Base-by-base conservation (phyloP, 768 basidiomycete genomes). In the Ephemerocybe angulata region DNA sequence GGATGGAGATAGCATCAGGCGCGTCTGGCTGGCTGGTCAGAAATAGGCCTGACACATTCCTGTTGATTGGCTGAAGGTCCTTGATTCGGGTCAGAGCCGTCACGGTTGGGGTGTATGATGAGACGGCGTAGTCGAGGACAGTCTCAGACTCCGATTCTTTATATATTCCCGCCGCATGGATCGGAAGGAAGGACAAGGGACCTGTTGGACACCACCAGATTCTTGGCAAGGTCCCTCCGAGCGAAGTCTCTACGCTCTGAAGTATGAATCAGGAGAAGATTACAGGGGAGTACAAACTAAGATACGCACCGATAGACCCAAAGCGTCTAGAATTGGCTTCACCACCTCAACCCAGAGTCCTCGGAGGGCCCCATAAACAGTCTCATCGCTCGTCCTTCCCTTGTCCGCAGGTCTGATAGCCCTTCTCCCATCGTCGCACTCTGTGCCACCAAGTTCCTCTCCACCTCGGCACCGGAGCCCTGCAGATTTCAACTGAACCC, bases 131-230 rank as follows among this genome's bases (percentile, higher is more conserved):
- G 42, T 65, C 56, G 7, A 58, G 33, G 19, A 35, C 42, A 3
- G 11, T 37, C 29, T 27, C 51, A 2, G 15, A 30, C 10, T n/a
- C 53, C 40, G 22, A 6, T n/a, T 21, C 37, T 13, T 17, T 25
- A 38, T 66, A 69, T 3, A 66, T 51, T 29, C 71, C 68, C 3
- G 71, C 69, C 3, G 72, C 69, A 56, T 72, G 71, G 19, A 71
- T 58, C 4, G 71, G 70, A 40, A 74, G 64, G 37, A 65, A 63
- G 3, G 64, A 28, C 1, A 72, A 52, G 6, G 60, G 60, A 2
- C 65, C 66, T 11, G 69, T 71, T 2, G 65, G 61, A 57, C 68
- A 72, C 71, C 70, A 66, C 65, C 65, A 66, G 19, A 66, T 59
- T 19, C 69, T 62, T 31, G 54, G 40, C 5, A 47, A 43, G 13